A percentile compares a stretch with the other conserved stretches of the same genome.
These are phyloP conservation scores for Thalassiosira ordinaria DNA, from an alignment of 352 stramenopile genomes.

Conservation along the genomic window DNA sequence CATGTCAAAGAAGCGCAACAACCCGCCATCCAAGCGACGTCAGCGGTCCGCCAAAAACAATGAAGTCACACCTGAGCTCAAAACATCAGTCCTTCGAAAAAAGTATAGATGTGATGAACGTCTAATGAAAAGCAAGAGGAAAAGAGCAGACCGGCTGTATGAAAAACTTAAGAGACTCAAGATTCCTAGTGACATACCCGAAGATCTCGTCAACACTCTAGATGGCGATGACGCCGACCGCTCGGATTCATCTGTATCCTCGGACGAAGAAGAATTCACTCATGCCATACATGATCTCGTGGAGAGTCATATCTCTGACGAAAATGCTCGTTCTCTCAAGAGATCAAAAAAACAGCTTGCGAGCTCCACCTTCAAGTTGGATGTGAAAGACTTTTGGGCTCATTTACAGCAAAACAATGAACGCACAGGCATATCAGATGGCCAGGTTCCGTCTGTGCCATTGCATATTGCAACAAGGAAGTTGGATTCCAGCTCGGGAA, in stretches of 20 bases:
- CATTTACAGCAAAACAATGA: conserved; percentile 34
- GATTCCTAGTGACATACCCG: conserved; percentile 24
- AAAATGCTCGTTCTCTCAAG: conserved; percentile 56
- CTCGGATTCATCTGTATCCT: conserved; percentile 32
- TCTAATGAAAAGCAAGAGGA: conserved; percentile 46
- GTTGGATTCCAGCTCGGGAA: conserved; percentile 9
- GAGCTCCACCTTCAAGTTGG: conserved; percentile 35
- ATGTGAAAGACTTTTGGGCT: conserved; percentile 55
- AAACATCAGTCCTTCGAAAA: conserved; percentile 57
- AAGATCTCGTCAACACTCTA: conserved; percentile 1
- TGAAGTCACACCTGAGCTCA: conserved; percentile 39
- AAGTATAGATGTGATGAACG: conserved; percentile 62
- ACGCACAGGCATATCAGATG: background rate
- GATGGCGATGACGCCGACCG: conserved; percentile 6
- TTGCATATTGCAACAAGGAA: conserved; percentile 40
- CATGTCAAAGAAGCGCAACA: conserved; percentile 60
- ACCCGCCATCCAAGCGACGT: conserved; percentile 31
- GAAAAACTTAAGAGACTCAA: conserved; percentile 47
- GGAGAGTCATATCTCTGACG: conserved; percentile 44
- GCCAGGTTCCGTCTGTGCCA: conserved; percentile 49
- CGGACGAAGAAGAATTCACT: conserved; percentile 30
- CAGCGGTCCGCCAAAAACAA: conserved; percentile 20
- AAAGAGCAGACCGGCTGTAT: conserved; percentile 31
- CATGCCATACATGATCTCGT: conserved; percentile 62
- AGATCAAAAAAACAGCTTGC: conserved; percentile 37